Percentiles rank a stretch among this genome's conserved stretches.
Conservation (phyloP, 805 yeast species). For the Schizosaccharomyces japonicus region DNA sequence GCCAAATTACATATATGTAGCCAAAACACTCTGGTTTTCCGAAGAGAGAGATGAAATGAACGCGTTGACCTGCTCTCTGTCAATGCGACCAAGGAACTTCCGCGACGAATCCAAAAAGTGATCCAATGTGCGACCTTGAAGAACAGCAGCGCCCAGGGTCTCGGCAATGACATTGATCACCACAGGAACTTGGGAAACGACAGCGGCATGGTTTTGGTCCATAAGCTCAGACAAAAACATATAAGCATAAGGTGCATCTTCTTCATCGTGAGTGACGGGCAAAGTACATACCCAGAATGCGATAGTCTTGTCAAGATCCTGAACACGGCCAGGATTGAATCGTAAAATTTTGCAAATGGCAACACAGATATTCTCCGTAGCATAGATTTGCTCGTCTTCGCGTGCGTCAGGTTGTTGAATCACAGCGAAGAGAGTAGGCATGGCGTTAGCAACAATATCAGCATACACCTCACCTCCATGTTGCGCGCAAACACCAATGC, state of each 20-base stretch:
- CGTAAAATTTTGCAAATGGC: constrained; percentile 69
- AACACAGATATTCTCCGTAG: constrained; percentile 67
- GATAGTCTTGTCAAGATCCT: constrained; percentile 31
- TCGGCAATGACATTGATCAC: constrained; percentile 48
- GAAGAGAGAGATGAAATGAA: not conserved
- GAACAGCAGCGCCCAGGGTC: constrained; percentile 44
- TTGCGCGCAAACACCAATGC: constrained; percentile 71
- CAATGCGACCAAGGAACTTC: constrained; percentile 35
- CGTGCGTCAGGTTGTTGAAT: constrained; percentile 58
- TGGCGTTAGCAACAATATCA: constrained; percentile 40
- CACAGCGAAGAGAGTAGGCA: constrained; percentile 52
- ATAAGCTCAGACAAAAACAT: constrained; percentile 50
- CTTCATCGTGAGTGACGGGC: constrained; percentile 65
- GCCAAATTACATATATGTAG: not conserved
- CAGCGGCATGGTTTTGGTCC: constrained; percentile 36
- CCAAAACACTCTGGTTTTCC: not conserved
- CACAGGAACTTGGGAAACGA: constrained; percentile 30
- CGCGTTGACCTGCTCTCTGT: constrained; percentile 21
- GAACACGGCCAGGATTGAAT: constrained; percentile 23
- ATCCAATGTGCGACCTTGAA: constrained; percentile 50
- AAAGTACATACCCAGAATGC: constrained; percentile 59
- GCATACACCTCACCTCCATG: constrained; percentile 42
- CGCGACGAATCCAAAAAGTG: constrained; percentile 39
- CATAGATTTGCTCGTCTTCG: constrained; percentile 58
- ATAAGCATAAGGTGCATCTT: constrained; percentile 71